Evolutionary conservation across 2,329 filamentous ascomycete species (phyloP), one percentile per base, ranked within the genome.

Genomic region (Elsinoe arachidis): DNA sequence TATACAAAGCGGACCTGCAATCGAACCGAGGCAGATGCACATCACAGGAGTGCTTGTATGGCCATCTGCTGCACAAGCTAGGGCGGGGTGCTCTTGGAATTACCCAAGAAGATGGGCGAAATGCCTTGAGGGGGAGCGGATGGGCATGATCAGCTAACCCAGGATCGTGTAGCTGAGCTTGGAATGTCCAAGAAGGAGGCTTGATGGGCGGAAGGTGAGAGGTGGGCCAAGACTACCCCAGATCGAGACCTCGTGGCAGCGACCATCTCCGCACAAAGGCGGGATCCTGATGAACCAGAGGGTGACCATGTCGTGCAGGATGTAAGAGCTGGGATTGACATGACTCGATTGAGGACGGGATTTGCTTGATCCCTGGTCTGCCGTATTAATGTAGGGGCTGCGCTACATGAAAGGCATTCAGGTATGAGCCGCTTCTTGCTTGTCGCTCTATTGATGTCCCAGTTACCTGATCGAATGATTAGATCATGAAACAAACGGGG

Each of bases 161-260:
- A 26, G 5, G 34, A 15, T 30, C n/a, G 15, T 26, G 46, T 51
- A n/a, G 46, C 17, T 51, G 30, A 51, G 46, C 46, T 37, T 51
- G 46, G 46, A 51, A 37, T 5, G 26, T 34, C 46, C 46, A 51
- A 51, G 46, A 51, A 41, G 30, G 46, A 21, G 46, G 41, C 41
- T 37, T 34, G 46, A 51, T 15, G 46, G 46, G 33, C 17, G 33
- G 26, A 19, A 34, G 19, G 17, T 51, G 46, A 51, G 26, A 51
- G 33, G 30, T 37, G 26, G 46, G 46, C 46, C 46, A 51, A 51
- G 46, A 51, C 12, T 51, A 15, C 46, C 26, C 46, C 46, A 51
- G 46, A 51, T 35, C 14, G 10, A 37, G 33, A 30, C 46, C 46
- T 51, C 46, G 30, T 51, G 46, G 46, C 46, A 51, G 46, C 46